Conservation (phyloP, 768 basidiomycete species). For the Hygrophoropsis aurantiaca region DNA sequence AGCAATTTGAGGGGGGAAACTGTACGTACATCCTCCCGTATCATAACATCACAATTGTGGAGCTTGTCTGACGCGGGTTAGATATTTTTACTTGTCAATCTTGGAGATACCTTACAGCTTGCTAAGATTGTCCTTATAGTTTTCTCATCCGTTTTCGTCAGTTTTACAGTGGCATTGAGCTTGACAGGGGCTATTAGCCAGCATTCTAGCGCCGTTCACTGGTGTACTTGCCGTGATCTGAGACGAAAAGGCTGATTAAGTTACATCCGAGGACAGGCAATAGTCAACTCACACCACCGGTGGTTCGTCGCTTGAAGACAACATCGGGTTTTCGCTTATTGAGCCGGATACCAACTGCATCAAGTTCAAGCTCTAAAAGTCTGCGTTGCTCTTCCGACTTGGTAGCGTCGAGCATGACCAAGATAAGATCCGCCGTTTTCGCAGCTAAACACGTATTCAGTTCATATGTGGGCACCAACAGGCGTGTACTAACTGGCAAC, state of each 20-base stretch:
- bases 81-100: conserved; percentile 1
- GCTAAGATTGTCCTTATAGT: conserved; percentile 92
- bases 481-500: conserved; percentile 65
- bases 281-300: conserved; percentile 72
- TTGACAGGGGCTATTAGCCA: conserved; percentile 25
- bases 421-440: conserved; percentile 90
- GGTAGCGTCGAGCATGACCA: conserved; percentile 91
- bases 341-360: conserved; percentile 93
- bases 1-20: conserved; percentile 2
- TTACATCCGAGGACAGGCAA: conserved; percentile 5
- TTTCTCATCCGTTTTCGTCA: conserved; percentile 93
- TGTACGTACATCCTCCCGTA: conserved; percentile 85
- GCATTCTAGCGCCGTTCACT: background rate
- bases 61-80: conserved; percentile 61
- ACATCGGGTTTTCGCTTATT: conserved; percentile 92
- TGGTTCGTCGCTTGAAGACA: conserved; percentile 90
- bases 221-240: conserved; percentile 64
- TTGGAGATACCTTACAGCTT: conserved; percentile 56
- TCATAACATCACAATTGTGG: conserved; percentile 97
- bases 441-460: conserved; percentile 46
- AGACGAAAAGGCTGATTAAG: conserved; percentile 3
- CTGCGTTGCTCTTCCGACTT: conserved; percentile 90
- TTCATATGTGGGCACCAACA: background rate
- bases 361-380: conserved; percentile 88
- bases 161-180: conserved; percentile 89